Evolutionary conservation across 2,329 filamentous ascomycete genomes (phyloP).

Genomic region (Alternaria sp.): DNA sequence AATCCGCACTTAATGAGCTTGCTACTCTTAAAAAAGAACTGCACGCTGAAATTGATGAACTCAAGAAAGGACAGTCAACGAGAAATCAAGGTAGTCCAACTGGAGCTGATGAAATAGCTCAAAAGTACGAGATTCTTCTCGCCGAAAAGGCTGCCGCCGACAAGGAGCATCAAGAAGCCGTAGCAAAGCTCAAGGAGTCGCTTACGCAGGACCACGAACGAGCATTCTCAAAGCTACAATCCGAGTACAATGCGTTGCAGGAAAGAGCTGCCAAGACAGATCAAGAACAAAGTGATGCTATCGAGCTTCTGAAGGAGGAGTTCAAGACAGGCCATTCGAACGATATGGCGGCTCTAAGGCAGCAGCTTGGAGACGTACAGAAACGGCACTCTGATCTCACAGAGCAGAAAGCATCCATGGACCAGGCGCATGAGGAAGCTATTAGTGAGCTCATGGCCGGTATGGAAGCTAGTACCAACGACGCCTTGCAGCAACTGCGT

Average conservation of each 20-base stretch:
- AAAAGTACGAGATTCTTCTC: constrained; percentile 39
- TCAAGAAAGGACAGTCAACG: constrained; percentile 32
- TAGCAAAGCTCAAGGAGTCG: constrained; percentile 37
- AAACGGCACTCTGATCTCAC: constrained; percentile 38
- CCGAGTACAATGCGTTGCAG: constrained; percentile 35
- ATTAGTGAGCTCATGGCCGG: constrained; percentile 47
- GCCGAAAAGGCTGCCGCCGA: constrained; percentile 40
- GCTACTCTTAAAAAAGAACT: constrained; percentile 34
- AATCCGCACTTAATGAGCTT: constrained; percentile 40
- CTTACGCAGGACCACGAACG: constrained; percentile 40
- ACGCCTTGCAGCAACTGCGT: constrained; percentile 46
- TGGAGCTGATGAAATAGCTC: constrained; percentile 31
- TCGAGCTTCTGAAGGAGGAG: constrained; percentile 41
- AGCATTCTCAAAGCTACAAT: constrained; percentile 34
- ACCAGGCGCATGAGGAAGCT: constrained; percentile 46
- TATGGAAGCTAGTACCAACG: constrained; percentile 46
- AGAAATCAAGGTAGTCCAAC: constrained; percentile 27
- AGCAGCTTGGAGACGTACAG: constrained; percentile 40
- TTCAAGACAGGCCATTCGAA: constrained; percentile 43
- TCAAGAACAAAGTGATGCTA: constrained; percentile 43
- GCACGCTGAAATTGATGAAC: constrained; percentile 25
- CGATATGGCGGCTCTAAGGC: constrained; percentile 32
- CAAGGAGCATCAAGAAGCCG: constrained; percentile 40
- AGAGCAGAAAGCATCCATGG: constrained; percentile 41
- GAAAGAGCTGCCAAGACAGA: constrained; percentile 35